A percentile compares a stretch with the other conserved stretches of the same genome.
Evolutionary conservation across 345 rosid genomes (phyloP).

Genomic region (Mangifera indica): DNA sequence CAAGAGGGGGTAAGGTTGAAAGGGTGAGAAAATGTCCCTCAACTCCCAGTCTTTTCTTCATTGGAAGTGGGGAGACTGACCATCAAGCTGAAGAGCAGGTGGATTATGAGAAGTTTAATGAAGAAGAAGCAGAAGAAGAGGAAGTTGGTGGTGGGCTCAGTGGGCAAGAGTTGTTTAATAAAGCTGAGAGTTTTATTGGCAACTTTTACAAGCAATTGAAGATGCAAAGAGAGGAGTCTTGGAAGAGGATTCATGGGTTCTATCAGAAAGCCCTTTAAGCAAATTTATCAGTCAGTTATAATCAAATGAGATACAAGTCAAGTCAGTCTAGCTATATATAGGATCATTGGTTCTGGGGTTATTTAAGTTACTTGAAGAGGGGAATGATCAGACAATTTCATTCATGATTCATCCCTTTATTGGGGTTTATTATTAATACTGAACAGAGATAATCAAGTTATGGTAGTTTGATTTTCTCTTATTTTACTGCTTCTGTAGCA

Average conservation of each 20-base stretch:
- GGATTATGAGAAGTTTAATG: neutral
- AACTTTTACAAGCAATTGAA: constrained; percentile 66
- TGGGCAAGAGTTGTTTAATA: constrained; percentile 54
- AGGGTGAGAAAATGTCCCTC: constrained; percentile 52
- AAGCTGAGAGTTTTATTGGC: constrained; percentile 63
- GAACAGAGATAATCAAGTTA: neutral
- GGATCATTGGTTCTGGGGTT: constrained; percentile 18
- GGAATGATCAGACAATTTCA: constrained; percentile 8
- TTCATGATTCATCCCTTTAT: constrained; percentile 16
- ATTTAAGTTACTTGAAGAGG: neutral
- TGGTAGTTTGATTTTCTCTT: neutral
- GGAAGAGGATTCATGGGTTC: constrained; percentile 51
- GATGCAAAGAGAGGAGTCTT: constrained; percentile 70
- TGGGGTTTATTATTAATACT: neutral
- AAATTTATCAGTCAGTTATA: neutral
- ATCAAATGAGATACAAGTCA: too few relatives aligned
- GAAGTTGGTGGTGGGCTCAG: constrained; percentile 34
- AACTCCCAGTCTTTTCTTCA: constrained; percentile 59
- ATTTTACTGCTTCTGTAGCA: neutral
- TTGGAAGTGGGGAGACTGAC: constrained; percentile 42
- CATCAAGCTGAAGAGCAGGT: constrained; percentile 10
- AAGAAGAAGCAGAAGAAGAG: constrained; percentile 23
- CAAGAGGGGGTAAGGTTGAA: constrained; percentile 8
- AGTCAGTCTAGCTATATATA: neutral
- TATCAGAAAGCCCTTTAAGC: constrained; percentile 43